Conservation (phyloP, 164 flowering plant genomes). For the Vitis rupestris region DNA sequence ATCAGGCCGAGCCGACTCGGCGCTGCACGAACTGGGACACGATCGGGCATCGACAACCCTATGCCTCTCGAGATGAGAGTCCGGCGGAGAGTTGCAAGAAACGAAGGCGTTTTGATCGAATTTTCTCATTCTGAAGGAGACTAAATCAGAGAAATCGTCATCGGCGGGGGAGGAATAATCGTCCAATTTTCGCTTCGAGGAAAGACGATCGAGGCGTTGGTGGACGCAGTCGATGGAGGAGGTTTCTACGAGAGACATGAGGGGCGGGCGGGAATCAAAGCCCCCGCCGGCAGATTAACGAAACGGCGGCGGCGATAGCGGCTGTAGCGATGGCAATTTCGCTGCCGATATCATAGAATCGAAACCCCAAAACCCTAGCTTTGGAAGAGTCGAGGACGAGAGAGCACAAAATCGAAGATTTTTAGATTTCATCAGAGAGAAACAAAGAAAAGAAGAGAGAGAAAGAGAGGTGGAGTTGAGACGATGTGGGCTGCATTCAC, state of each 20-base stretch:
- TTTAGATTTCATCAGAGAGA: neutral
- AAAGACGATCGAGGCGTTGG: conserved; percentile 23
- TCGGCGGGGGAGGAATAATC: conserved; percentile 28
- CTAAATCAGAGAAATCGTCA: conserved; percentile 24
- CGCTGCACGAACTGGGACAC: neutral
- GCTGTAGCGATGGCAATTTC: too few species aligned
- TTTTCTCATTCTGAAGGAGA: conserved; percentile 36
- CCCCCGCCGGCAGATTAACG: too few species aligned
- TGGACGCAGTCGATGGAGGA: conserved; percentile 13
- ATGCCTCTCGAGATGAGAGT: too few species aligned
- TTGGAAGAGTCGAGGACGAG: too few species aligned
- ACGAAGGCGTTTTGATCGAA: conserved; percentile 23
- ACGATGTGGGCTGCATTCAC: too few species aligned
- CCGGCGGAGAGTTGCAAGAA: neutral
- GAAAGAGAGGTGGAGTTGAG: too few species aligned
- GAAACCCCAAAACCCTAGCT: too few species aligned
- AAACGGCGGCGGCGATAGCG: too few species aligned
- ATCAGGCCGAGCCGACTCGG: conserved; percentile 5
- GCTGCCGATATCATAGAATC: too few species aligned
- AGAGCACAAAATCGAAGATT: too few species aligned
- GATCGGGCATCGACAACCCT: conserved; percentile 26
- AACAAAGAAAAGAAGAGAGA: too few species aligned
- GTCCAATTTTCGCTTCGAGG: conserved; percentile 47
- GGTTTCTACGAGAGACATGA: conserved; percentile 21
- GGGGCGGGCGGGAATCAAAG: neutral